Evolutionary conservation across 345 rosid genomes (phyloP).

Genomic region (Brassica carinata): DNA sequence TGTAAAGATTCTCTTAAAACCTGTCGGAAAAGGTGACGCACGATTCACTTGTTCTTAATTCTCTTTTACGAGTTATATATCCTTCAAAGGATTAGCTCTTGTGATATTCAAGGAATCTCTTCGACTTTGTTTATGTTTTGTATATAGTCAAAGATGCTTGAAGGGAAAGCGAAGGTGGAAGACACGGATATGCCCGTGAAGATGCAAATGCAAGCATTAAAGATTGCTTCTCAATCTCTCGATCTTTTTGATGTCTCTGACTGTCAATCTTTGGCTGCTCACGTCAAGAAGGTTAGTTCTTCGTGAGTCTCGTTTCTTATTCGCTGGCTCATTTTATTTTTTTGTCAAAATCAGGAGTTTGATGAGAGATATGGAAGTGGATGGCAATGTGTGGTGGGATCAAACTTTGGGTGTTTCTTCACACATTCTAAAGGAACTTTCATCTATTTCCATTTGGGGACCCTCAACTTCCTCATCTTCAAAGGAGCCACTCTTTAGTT

Average conservation of each 20-base stretch:
- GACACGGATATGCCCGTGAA: conserved; percentile 92
- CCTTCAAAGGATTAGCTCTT: neutral
- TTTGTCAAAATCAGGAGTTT: conserved; percentile 52
- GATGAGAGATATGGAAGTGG: conserved; percentile 62
- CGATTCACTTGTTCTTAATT: conserved; percentile 1
- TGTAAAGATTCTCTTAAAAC: neutral
- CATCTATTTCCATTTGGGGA: conserved; percentile 68
- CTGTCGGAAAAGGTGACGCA: neutral
- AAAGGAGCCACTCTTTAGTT: conserved; percentile 54
- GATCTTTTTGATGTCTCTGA: conserved; percentile 66
- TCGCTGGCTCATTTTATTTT: neutral
- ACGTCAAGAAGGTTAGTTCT: conserved; percentile 56
- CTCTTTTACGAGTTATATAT: neutral
- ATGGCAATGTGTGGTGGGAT: conserved; percentile 86
- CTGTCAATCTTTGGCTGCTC: conserved; percentile 57
- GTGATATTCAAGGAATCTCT: neutral
- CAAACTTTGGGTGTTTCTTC: conserved; percentile 74
- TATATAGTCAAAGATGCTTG: conserved; percentile 46
- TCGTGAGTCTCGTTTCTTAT: neutral
- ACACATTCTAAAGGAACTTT: conserved; percentile 75
- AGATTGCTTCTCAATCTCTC: conserved; percentile 72
- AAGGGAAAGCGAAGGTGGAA: conserved; percentile 72
- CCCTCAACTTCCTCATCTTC: conserved; percentile 69
- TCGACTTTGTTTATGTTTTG: neutral
- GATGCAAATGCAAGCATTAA: conserved; percentile 89